These are phyloP conservation scores for Corrigiola litoralis DNA, from an alignment of 179 eudicot genomes.

Conservation along the genomic window DNA sequence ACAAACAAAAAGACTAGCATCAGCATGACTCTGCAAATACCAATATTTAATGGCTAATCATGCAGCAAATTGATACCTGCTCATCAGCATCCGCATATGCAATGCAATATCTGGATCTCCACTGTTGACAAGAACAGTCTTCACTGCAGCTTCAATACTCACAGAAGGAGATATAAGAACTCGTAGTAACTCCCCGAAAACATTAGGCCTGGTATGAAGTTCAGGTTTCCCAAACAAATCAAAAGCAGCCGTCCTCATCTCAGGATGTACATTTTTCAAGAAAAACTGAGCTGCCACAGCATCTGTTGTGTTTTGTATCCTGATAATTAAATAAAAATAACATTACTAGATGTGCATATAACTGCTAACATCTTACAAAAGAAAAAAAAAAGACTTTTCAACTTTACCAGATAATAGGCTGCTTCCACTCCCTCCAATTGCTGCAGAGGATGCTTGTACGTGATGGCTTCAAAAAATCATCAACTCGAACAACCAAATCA, in stretches of 20 bases:
- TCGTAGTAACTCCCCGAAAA: constrained; percentile 85
- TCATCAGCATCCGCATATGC: no score
- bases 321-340: constrained; percentile 18
- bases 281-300: constrained; percentile 97
- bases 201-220: constrained; percentile 68
- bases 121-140: constrained; percentile 59
- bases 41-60: no score
- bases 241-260: constrained; percentile 67
- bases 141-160: constrained; percentile 63
- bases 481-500: constrained; percentile 64
- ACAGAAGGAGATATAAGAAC: constrained; percentile 77
- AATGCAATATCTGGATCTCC: constrained; percentile 73
- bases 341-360: not conserved
- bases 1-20: not conserved
- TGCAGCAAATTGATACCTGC: no score
- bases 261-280: constrained; percentile 55
- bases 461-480: constrained; percentile 87
- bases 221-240: constrained; percentile 72
- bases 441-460: constrained; percentile 71
- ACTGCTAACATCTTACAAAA: not conserved
- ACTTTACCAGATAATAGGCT: constrained; percentile 88
- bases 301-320: constrained; percentile 95
- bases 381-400: not conserved
- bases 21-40: not conserved
- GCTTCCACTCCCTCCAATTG: constrained; percentile 84